Evolutionary conservation across 495 filamentous ascomycete genomes (phyloP).

Genomic region (Trichoderma gamsii): DNA sequence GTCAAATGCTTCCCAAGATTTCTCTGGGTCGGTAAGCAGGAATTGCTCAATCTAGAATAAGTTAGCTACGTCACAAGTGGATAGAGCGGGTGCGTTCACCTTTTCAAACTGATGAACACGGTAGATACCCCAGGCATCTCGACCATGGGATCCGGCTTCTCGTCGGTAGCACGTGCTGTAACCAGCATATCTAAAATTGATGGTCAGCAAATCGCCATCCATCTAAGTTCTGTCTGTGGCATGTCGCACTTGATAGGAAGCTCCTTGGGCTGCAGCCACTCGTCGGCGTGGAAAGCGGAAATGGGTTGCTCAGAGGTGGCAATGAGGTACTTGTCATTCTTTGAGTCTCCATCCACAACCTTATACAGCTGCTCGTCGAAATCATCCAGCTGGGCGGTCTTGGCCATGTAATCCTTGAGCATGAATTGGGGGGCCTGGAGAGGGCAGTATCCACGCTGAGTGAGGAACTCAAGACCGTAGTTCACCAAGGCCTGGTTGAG

Average conservation of each 20-base stretch:
- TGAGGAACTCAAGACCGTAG: constrained; percentile 87
- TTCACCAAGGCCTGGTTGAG: constrained; percentile 88
- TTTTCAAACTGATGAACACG: constrained; percentile 98
- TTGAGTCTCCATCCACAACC: constrained; percentile 76
- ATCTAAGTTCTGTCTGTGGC: neutral
- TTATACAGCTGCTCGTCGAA: constrained; percentile 99
- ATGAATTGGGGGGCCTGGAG: constrained; percentile 95
- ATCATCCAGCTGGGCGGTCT: constrained; percentile 93
- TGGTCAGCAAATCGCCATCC: neutral
- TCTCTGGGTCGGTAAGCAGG: constrained; percentile 85
- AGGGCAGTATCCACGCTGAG: constrained; percentile 69
- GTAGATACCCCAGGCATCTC: constrained; percentile 98
- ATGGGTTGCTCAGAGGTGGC: constrained; percentile 95
- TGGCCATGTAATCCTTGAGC: constrained; percentile 95
- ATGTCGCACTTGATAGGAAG: constrained; percentile 69
- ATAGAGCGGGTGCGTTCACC: constrained; percentile 32
- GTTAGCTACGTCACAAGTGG: constrained; percentile 6
- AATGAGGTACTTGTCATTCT: constrained; percentile 94
- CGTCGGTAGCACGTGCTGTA: constrained; percentile 93
- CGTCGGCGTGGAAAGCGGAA: constrained; percentile 83
- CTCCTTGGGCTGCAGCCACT: constrained; percentile 82
- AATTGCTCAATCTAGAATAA: constrained; percentile 75
- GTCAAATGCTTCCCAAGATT: constrained; percentile 90
- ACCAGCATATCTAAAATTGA: constrained; percentile 61
- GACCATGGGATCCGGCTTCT: constrained; percentile 87